Evolutionary conservation across 345 rosid species (phyloP).

Genomic region (Eucalyptus sp.): DNA sequence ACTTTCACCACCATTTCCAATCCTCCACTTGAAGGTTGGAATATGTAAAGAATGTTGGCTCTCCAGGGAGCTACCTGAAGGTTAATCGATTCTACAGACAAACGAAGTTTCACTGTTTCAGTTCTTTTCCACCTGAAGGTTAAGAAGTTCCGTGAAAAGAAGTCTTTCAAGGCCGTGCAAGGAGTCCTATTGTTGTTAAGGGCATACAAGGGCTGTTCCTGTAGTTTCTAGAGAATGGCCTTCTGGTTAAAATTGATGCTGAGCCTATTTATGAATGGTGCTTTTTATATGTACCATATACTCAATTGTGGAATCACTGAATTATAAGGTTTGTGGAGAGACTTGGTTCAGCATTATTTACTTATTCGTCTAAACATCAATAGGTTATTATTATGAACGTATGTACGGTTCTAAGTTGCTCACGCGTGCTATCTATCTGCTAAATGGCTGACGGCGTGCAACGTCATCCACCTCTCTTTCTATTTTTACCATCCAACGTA

Average conservation of each 20-base stretch:
- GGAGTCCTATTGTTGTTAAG: background rate
- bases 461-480: background rate
- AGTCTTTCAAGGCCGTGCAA: slow-evolving; percentile 28
- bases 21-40: background rate
- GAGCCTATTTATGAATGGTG: background rate
- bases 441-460: background rate
- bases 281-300: background rate
- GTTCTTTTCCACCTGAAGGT: slow-evolving; percentile 36
- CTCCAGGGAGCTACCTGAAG: slow-evolving; percentile 32
- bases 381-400: background rate
- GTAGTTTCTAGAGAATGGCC: background rate
- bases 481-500: background rate
- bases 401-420: background rate
- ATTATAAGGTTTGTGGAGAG: background rate
- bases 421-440: background rate
- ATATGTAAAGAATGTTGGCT: slow-evolving; percentile 37
- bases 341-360: background rate
- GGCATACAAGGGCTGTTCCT: background rate
- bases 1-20: background rate
- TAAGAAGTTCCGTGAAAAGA: slow-evolving; percentile 44
- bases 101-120: slow-evolving; percentile 35
- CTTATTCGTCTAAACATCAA: background rate
- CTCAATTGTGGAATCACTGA: background rate
- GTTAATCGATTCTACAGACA: slow-evolving; percentile 12
- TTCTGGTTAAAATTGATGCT: background rate